Percentiles rank a stretch among this genome's conserved stretches.
These are phyloP conservation scores for Borealophlyctis nickersoniae DNA, from an alignment of 192 early-diverging fungal species.

Conservation along the genomic window DNA sequence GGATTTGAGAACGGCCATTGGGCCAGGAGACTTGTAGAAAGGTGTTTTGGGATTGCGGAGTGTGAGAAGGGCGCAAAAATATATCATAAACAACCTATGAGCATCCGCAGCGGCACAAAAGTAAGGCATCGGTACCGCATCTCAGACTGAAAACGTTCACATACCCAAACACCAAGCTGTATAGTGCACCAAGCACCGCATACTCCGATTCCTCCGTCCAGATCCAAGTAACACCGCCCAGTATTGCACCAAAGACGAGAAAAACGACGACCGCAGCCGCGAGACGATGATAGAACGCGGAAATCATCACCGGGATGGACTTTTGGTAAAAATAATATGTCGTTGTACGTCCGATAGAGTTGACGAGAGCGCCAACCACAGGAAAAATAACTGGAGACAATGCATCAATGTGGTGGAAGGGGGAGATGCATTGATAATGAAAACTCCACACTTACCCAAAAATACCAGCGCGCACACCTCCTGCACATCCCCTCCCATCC, in stretches of 20 bases:
- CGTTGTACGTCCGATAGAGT: slow-evolving; percentile 37
- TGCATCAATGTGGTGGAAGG: background rate
- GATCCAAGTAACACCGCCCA: slow-evolving; percentile 19
- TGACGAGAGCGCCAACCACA: slow-evolving; percentile 35
- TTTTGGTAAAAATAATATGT: slow-evolving; percentile 47
- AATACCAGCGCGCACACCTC: slow-evolving; percentile 13
- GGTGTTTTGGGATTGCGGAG: slow-evolving; percentile 31
- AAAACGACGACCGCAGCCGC: slow-evolving; percentile 29
- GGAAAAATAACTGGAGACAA: slow-evolving; percentile 34
- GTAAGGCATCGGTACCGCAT: too few relatives aligned
- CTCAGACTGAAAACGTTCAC: too few relatives aligned
- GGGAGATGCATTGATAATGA: background rate
- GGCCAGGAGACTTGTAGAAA: slow-evolving; percentile 41
- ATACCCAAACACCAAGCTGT: slow-evolving; percentile 23
- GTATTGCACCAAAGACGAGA: slow-evolving; percentile 7
- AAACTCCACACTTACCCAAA: slow-evolving; percentile 11
- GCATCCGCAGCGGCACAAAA: too few relatives aligned
- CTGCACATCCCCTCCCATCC: slow-evolving; percentile 15
- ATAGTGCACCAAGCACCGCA: slow-evolving; percentile 10
- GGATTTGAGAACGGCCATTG: slow-evolving; percentile 23
- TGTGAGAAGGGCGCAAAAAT: slow-evolving; percentile 28
- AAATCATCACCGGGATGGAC: slow-evolving; percentile 41
- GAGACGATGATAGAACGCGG: slow-evolving; percentile 31
- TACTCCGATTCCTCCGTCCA: background rate
- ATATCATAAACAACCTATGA: slow-evolving; percentile 33